Evolutionary conservation across 495 filamentous ascomycete species (phyloP).

Genomic region (Collariella sp.): DNA sequence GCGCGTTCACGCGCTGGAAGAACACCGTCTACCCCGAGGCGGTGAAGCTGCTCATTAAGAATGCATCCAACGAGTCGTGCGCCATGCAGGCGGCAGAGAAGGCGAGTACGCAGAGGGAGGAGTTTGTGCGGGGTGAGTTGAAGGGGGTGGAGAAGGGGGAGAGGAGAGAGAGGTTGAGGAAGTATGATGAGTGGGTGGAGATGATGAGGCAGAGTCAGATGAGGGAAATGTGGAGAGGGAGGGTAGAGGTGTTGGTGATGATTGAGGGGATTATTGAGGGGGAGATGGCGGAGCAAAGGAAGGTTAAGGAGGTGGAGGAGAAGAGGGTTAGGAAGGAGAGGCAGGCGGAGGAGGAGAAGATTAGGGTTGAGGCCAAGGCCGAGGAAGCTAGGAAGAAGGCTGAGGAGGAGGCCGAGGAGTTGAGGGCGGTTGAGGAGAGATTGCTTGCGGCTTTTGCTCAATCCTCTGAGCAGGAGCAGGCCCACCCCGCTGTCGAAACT

Average conservation of each 20-base stretch:
- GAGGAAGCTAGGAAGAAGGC: background rate
- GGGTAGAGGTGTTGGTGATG: background rate
- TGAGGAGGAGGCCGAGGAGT: background rate
- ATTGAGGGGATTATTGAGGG: constrained; percentile 1
- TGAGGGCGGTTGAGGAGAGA: background rate
- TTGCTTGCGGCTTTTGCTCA: background rate
- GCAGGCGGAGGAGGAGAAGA: background rate
- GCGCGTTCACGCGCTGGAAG: background rate
- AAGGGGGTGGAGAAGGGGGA: background rate
- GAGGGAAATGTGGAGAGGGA: constrained; percentile 1
- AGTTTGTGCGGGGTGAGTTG: background rate
- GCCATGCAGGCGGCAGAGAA: background rate
- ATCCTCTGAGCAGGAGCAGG: background rate
- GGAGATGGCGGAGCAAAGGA: background rate
- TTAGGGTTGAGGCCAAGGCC: background rate
- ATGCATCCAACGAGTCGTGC: no score
- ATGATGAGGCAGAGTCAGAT: background rate
- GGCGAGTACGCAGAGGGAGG: background rate
- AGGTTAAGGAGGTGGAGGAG: background rate
- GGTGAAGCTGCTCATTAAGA: background rate
- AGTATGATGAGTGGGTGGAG: background rate
- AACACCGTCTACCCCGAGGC: background rate
- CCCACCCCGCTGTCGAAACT: background rate
- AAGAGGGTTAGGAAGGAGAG: background rate
- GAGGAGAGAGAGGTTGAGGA: constrained; percentile 1